Percentiles rank a stretch among this genome's conserved stretches.
These are phyloP conservation scores for Skeletonema marinoi DNA, from an alignment of 108 stramenopile genomes.

Conservation along the genomic window DNA sequence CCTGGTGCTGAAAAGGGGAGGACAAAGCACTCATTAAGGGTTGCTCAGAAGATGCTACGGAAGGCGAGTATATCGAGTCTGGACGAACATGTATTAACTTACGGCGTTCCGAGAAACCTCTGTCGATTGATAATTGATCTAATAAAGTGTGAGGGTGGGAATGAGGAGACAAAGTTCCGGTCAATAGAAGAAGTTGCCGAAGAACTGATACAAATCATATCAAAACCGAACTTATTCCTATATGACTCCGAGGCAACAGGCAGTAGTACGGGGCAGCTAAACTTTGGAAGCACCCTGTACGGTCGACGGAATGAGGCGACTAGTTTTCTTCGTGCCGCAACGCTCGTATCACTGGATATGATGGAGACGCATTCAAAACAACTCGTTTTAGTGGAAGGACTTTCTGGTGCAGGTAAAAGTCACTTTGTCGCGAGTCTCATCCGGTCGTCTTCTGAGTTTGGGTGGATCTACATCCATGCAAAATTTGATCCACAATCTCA, in stretches of 20 bases:
- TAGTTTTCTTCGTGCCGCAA: background rate
- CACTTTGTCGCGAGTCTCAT: background rate
- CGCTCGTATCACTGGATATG: background rate
- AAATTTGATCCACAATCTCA: slow-evolving; percentile 9
- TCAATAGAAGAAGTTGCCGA: background rate
- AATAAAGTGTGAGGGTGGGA: background rate
- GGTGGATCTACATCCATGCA: slow-evolving; percentile 1
- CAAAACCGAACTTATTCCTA: background rate
- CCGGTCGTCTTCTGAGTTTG: background rate
- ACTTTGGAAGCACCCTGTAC: background rate
- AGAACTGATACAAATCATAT: background rate
- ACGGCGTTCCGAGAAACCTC: background rate
- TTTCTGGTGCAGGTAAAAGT: background rate
- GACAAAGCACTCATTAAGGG: background rate
- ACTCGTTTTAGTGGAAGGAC: background rate
- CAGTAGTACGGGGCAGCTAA: background rate
- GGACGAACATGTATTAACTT: background rate
- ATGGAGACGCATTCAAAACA: background rate
- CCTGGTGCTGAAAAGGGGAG: background rate
- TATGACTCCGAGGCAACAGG: background rate
- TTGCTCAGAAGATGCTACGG: background rate
- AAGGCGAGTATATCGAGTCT: background rate
- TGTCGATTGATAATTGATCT: slow-evolving; percentile 2
- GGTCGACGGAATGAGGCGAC: background rate
- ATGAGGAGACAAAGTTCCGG: background rate